These are phyloP conservation scores for Niveomyces coronatus DNA, from an alignment of 2,329 filamentous ascomycete species.

Conservation along the genomic window DNA sequence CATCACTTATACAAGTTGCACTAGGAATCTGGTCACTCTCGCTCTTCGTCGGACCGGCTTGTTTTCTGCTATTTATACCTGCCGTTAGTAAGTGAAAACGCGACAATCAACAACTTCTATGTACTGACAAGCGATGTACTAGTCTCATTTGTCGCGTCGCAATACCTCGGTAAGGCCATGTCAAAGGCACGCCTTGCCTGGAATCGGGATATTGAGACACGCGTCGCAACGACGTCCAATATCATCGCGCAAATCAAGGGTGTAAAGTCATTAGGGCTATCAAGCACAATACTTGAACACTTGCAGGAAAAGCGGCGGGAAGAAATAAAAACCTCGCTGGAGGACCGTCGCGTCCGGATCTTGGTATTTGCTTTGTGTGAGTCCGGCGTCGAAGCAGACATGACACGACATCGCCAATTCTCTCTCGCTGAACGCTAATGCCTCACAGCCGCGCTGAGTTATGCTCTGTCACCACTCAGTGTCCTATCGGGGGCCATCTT, in stretches of 20 bases:
- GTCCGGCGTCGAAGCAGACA: too few relatives aligned
- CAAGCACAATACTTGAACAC: not conserved
- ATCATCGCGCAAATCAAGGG: slow-evolving; percentile 1
- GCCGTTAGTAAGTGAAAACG: not conserved
- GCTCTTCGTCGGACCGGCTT: not conserved
- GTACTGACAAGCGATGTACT: too few relatives aligned
- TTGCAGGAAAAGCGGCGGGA: not conserved
- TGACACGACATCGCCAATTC: not conserved
- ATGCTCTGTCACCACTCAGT: not conserved
- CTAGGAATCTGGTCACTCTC: not conserved
- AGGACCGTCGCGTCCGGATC: not conserved
- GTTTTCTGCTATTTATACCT: slow-evolving; percentile 1
- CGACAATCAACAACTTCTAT: not conserved
- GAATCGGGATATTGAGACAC: slow-evolving; percentile 1
- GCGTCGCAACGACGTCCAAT: slow-evolving; percentile 2
- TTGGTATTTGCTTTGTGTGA: not conserved
- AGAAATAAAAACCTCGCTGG: not conserved
- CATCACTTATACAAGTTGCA: not conserved
- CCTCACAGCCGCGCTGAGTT: not conserved
- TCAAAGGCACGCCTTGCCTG: not conserved
- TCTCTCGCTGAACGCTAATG: not conserved
- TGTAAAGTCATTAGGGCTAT: not conserved
- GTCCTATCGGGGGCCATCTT: not conserved
- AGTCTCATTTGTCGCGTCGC: not conserved
- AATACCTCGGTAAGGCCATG: not conserved